Base-by-base conservation (phyloP, 306 rosid genomes). In the Dalbergia cochinchinensis region DNA sequence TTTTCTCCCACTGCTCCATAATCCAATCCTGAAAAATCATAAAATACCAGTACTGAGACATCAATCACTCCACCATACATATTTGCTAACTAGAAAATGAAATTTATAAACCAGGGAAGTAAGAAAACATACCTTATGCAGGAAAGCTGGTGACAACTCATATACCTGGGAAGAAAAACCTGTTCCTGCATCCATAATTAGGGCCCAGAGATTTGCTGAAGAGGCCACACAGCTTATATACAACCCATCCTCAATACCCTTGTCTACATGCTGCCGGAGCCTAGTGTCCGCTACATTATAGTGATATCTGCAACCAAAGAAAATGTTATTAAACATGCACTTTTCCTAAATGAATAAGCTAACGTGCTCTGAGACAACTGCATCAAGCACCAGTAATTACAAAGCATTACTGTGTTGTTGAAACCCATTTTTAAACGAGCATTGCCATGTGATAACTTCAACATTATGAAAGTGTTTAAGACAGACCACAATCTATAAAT, bases 1-100 rank as follows among this genome's bases (percentile, higher is more conserved):
- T 94, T 85, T 94, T 94, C 82, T 94, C 98, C 98, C 98, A 94
- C 57, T 94, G 98, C 57, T 94, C 98, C 97, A 92, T 91, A 72
- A 94, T 94, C 98, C 98, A 94, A 81, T 94, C 98, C 98, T 94
- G 90, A 78, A 53, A 71, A 75, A 67, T 74, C 41, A 83, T 73
- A 54, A 79, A 75, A 80, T 62, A 66, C 63, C 50, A 51, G 53
- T 62, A 77, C 62, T 35, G 7, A 60, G 26, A 55, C 16, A 83
- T 78, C 66, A 80, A 74, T 67, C 20, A 58, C 37, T 65, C n/a
- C 48, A 68, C 35, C 70, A 31, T 12, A 51, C 35, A 58, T 42
- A 39, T 73, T 69, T 45, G 45, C 66, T 76, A 34, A 22, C 66
- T 50, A 20, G 72, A 82, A 31, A 31, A 75, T 68, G 15, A 57